Evolutionary conservation across 1,284 basidiomycete genomes (phyloP).

Genomic region (Leccinum ponderosum): DNA sequence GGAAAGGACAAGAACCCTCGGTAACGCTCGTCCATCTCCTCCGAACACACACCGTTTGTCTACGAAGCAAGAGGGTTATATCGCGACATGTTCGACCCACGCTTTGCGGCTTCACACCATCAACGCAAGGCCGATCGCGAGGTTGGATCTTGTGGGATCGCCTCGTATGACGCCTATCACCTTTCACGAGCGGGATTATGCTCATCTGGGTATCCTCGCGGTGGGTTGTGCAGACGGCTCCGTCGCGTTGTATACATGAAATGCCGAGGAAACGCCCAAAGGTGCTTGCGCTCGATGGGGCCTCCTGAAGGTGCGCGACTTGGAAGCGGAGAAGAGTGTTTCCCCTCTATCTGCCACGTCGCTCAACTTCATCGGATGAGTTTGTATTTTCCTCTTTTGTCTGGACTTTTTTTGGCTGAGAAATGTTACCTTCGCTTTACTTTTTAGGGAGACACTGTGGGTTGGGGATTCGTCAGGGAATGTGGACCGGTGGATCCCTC

Average conservation of each 20-base stretch:
- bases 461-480: conserved; percentile 27
- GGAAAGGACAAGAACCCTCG: conserved; percentile 28
- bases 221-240: conserved; percentile 68
- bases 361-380: conserved; percentile 70
- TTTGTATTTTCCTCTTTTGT: background rate
- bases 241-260: conserved; percentile 74
- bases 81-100: conserved; percentile 75
- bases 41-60: conserved; percentile 58
- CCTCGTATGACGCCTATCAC: conserved; percentile 65
- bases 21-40: conserved; percentile 68
- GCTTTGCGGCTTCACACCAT: conserved; percentile 78
- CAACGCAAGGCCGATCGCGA: conserved; percentile 73
- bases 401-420: background rate
- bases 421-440: background rate
- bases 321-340: conserved; percentile 47
- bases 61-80: conserved; percentile 54
- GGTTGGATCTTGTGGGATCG: conserved; percentile 55
- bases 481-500: conserved; percentile 22
- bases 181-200: conserved; percentile 83
- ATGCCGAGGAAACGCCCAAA: conserved; percentile 60
- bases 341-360: conserved; percentile 54
- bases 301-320: conserved; percentile 62
- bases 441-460: conserved; percentile 25
- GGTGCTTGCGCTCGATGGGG: conserved; percentile 69
- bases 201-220: conserved; percentile 65